Percentiles rank a stretch among this genome's conserved stretches.
Conservation (phyloP, 1,284 basidiomycete genomes). For the Moniliophthora roreri region DNA sequence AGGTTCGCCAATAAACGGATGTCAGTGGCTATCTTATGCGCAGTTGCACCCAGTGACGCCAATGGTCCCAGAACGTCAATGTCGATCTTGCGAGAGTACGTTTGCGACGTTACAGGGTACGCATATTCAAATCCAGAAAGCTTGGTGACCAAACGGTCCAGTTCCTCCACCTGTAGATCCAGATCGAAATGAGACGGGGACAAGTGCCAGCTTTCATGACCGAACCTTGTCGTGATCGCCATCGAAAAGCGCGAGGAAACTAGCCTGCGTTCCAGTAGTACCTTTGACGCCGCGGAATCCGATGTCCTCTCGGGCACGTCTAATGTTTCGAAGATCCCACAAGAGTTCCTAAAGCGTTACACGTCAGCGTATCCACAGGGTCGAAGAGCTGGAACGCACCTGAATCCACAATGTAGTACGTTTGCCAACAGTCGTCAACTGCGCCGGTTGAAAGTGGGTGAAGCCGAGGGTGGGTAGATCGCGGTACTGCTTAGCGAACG, state of each 20-base stretch:
- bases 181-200: background rate
- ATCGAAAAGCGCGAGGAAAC: slow-evolving; percentile 93
- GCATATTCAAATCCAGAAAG: slow-evolving; percentile 92
- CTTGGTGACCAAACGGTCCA: slow-evolving; percentile 88
- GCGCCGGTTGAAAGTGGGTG: slow-evolving; percentile 99
- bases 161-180: slow-evolving; percentile 71
- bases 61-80: slow-evolving; percentile 90
- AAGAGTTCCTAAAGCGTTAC: slow-evolving; percentile 74
- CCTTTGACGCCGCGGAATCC: slow-evolving; percentile 99
- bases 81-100: slow-evolving; percentile 98
- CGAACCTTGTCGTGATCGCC: slow-evolving; percentile 89
- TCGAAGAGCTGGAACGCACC: slow-evolving; percentile 35
- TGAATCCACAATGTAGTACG: slow-evolving; percentile 98
- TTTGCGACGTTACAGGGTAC: slow-evolving; percentile 98
- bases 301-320: slow-evolving; percentile 88
- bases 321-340: slow-evolving; percentile 95
- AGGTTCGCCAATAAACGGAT: slow-evolving; percentile 90
- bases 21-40: slow-evolving; percentile 98
- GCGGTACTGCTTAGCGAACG: slow-evolving; percentile 73
- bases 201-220: background rate
- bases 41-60: slow-evolving; percentile 91
- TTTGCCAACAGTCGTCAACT: slow-evolving; percentile 99
- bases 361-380: slow-evolving; percentile 6
- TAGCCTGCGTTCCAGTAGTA: slow-evolving; percentile 97
- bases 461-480: slow-evolving; percentile 92